Evolutionary conservation across 1,139 yeast species (phyloP).

Genomic region (Zygoascus hellenicus): DNA sequence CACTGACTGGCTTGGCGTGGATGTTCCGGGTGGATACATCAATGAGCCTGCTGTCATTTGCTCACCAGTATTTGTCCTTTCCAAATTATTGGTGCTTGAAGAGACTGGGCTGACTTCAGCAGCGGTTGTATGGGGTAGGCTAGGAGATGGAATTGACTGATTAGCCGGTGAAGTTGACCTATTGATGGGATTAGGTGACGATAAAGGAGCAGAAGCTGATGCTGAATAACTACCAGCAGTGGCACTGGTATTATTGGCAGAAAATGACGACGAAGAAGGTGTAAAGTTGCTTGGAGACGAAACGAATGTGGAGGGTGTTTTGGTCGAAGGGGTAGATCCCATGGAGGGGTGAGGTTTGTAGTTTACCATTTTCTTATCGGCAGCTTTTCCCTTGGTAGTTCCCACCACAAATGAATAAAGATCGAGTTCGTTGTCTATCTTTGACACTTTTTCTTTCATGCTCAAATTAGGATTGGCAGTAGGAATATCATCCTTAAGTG

Average conservation of each 20-base stretch:
- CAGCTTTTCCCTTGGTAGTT: slow-evolving; percentile 26
- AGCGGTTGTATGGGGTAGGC: slow-evolving; percentile 4
- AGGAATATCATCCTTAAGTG: slow-evolving; percentile 44
- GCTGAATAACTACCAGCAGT: slow-evolving; percentile 4
- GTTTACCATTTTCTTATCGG: slow-evolving; percentile 2
- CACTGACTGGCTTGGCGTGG: slow-evolving; percentile 19
- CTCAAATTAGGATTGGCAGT: slow-evolving; percentile 46
- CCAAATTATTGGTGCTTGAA: neutral
- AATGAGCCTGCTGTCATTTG: neutral
- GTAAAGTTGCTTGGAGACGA: neutral
- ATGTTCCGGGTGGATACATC: slow-evolving; percentile 24
- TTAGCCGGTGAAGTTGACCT: slow-evolving; percentile 10
- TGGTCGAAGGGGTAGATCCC: neutral
- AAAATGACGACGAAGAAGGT: slow-evolving; percentile 4
- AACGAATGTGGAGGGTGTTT: neutral
- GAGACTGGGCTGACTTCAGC: neutral
- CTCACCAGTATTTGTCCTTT: neutral
- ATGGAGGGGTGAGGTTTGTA: slow-evolving; percentile 12
- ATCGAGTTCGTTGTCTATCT: slow-evolving; percentile 78
- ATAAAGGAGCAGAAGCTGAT: slow-evolving; percentile 6
- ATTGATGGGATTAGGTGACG: neutral
- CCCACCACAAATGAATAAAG: slow-evolving; percentile 59
- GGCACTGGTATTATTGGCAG: slow-evolving; percentile 5
- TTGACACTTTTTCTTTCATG: slow-evolving; percentile 68
- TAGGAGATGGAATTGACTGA: slow-evolving; percentile 5